Evolutionary conservation across 352 stramenopile genomes (phyloP).

Genomic region (Phytophthora litchii): DNA sequence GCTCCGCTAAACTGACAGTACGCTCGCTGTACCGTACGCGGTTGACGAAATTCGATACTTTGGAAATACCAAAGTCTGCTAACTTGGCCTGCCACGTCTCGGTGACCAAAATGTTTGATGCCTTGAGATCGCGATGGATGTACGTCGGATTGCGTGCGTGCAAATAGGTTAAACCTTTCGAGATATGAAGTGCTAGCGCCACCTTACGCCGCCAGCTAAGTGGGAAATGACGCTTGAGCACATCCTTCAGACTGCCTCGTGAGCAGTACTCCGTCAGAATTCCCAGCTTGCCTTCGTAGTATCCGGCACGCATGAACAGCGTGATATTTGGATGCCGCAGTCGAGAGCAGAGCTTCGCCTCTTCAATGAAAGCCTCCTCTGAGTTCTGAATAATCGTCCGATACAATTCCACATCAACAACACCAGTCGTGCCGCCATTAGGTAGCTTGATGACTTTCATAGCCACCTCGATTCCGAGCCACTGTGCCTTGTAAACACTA

Average conservation of each 20-base stretch:
- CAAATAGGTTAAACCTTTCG: constrained; percentile 72
- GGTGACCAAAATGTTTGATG: constrained; percentile 75
- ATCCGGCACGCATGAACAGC: constrained; percentile 68
- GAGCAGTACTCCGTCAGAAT: constrained; percentile 78
- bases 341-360: constrained; percentile 63
- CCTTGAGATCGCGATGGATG: constrained; percentile 77
- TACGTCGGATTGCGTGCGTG: constrained; percentile 77
- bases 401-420: constrained; percentile 59
- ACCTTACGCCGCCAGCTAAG: constrained; percentile 68
- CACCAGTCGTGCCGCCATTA: constrained; percentile 37
- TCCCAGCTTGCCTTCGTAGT: constrained; percentile 67
- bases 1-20: constrained; percentile 34
- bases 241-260: constrained; percentile 71
- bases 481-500: constrained; percentile 70
- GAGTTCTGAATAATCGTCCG: constrained; percentile 77
- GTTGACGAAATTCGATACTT: constrained; percentile 54
- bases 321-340: constrained; percentile 76
- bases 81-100: constrained; percentile 77
- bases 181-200: constrained; percentile 58
- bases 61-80: constrained; percentile 60
- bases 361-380: constrained; percentile 66
- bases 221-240: constrained; percentile 65
- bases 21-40: constrained; percentile 45
- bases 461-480: constrained; percentile 73
- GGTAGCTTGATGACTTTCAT: constrained; percentile 80